A percentile compares a stretch with the other conserved stretches of the same genome.
Evolutionary conservation across 768 basidiomycete species (phyloP).

Genomic region (Leccinum variicolor): DNA sequence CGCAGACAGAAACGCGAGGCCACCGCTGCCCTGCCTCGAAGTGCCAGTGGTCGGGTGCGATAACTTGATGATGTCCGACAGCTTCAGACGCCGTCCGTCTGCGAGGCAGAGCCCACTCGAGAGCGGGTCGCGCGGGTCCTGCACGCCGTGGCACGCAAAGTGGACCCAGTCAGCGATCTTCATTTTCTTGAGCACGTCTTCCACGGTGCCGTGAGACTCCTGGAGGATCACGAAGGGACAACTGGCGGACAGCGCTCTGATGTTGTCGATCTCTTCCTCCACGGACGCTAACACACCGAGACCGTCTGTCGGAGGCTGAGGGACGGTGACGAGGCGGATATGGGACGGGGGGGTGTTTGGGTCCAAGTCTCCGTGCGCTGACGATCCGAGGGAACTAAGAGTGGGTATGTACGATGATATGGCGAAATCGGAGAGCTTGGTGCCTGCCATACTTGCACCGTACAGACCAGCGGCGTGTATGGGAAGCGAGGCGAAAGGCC

Average conservation of each 20-base stretch:
- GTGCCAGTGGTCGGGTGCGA: not conserved
- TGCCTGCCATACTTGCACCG: not conserved
- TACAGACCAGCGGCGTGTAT: not conserved
- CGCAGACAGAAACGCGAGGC: not conserved
- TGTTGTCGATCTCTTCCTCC: not conserved
- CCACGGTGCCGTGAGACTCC: not conserved
- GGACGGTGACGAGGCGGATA: not conserved
- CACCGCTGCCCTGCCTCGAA: not conserved
- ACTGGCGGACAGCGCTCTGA: not conserved
- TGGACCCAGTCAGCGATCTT: not conserved
- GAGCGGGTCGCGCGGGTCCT: not conserved
- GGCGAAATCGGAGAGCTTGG: not conserved
- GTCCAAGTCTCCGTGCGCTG: not conserved
- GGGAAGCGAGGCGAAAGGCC: not conserved
- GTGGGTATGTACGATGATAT: not conserved
- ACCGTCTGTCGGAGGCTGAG: not conserved
- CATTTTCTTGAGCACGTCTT: not conserved
- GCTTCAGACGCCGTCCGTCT: not conserved
- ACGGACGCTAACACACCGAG: not conserved
- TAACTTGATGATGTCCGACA: not conserved
- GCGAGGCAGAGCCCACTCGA: not conserved
- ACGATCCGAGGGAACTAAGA: not conserved
- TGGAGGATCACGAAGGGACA: not conserved
- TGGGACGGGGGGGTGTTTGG: not conserved
- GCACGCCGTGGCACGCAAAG: not conserved